Base-by-base conservation (phyloP, 805 yeast species). In the Candida parachauliodes region DNA sequence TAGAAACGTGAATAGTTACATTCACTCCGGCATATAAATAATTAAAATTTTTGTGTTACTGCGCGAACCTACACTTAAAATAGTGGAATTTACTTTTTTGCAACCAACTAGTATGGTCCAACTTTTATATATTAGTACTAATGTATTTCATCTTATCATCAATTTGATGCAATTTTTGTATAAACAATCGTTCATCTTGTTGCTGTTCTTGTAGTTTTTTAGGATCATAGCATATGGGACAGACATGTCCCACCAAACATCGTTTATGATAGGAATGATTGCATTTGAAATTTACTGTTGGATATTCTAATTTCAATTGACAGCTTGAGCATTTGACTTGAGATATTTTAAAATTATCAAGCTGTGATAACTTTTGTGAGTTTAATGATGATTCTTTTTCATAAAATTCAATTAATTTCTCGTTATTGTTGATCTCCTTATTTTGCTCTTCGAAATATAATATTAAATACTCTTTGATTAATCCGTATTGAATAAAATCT, bases 221-320 rank as follows among this genome's bases (percentile, higher is more conserved):
- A 5, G 28, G 3, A 32, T 32, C 35, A 18, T 23, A 32, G 17
- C 35, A 32, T 9, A 32, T 23, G 16, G 35, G 35, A 24, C 35
- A 32, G 3, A 11, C 25, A 14, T 32, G 28, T 12, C 18, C 18
- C 7, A 69, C 70, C 18, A 88, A 59, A 54, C 98, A 93, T 30
- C 83, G 68, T 48, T 83, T 85, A 53, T 93, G 98, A 53, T 77
- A 88, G 2, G 93, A 78, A 52, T 93, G 98, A 21, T 73, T 72
- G 62, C 98, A 93, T 45, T 79, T 76, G 65, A 91, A 93, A 50
- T 86, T 94, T 1, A 85, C 76, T 2, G 82, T 73, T 0, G 98
- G 97, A 28, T 81, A 69, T 41, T 86, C 94, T 15, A 91, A 60
- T 9, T 75, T 70, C 29, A 72, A 63, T 8, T 74, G 66, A 54